Base-by-base conservation (phyloP, 257 asterid species). In the Salvia splendens region DNA sequence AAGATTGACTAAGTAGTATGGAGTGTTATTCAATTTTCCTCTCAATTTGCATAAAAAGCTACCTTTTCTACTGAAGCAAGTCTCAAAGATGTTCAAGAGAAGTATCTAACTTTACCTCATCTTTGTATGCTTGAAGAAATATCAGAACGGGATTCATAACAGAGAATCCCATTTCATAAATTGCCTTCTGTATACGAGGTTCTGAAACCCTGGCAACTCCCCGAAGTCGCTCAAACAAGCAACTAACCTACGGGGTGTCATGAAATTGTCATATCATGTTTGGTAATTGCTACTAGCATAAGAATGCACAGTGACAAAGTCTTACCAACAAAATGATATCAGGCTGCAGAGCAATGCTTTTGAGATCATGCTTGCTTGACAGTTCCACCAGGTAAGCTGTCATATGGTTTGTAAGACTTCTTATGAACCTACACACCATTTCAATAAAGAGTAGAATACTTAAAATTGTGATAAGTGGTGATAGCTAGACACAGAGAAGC, bases 161-260 rank as follows among this genome's bases (percentile, higher is more conserved):
- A 6, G 85, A 76, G 82, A 80, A 86, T 36, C 99, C 99, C 84
- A 88, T 78, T 79, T 84, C 95, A 86, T 87, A 93, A 74, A 90
- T 82, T 16, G 96, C 95, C 75, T 80, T 88, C 84, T 93, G 99
- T 11, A 80, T 84, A 60, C 88, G 85, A 80, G 99, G 91, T 83
- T 93, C 97, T 35, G 97, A 80, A 53, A 96, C 96, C 75, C 85
- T 82, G 72, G 99, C 91, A 81, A 89, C 95, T 62, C 99, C 99
- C 57, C 99, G 96, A 77, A 93, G 97, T 71, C 99, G 88, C 82
- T 93, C 99, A 78, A 88, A 82, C 81, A 85, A 81, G 82, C 96
- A 90, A 80, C 91, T 82, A 55, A 90, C 98, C 98, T 93, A 64
- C 66, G 48, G 74, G 61, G 65, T 63, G 70, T 61, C 69, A 72